Conservation (phyloP, 2,329 filamentous ascomycete species). For the Diaporthe amygdali region DNA sequence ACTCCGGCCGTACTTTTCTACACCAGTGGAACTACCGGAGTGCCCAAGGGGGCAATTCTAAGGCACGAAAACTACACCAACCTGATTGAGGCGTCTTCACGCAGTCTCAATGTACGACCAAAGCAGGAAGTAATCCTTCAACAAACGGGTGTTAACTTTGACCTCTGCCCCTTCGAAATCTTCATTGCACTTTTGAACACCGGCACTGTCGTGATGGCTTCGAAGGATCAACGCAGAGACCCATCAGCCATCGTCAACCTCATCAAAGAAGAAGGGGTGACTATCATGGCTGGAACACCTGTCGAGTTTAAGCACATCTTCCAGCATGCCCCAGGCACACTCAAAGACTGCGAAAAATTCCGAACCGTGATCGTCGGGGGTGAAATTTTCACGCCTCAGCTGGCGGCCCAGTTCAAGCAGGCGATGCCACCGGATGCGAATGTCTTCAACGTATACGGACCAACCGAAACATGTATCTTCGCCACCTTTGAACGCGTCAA, state of each 20-base stretch:
- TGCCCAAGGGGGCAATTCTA: conserved; percentile 48
- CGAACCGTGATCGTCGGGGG: neutral
- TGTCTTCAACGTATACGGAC: conserved; percentile 25
- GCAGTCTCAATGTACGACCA: neutral
- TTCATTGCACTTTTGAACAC: conserved; percentile 34
- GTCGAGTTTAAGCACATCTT: neutral
- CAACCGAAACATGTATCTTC: conserved; percentile 27
- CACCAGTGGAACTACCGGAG: conserved; percentile 37
- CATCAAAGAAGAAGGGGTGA: conserved; percentile 31
- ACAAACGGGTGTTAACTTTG: conserved; percentile 44
- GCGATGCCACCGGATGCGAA: neutral
- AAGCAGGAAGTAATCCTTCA: conserved; percentile 39
- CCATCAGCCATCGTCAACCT: conserved; percentile 36
- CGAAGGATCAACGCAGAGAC: conserved; percentile 35
- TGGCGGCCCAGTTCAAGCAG: neutral
- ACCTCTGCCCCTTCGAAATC: conserved; percentile 40
- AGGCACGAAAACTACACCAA: conserved; percentile 31
- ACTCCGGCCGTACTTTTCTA: conserved; percentile 34
- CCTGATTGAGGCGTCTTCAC: neutral
- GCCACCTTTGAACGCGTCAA: neutral
- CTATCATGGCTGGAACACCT: neutral
- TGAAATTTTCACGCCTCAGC: neutral
- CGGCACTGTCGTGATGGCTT: conserved; percentile 36
- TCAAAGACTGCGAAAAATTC: neutral
- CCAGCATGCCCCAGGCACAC: neutral